Evolutionary conservation across 371 early-diverging fungal genomes (phyloP), one percentile per base, ranked within the genome.

Genomic region (Basidiobolus meristosporus): DNA sequence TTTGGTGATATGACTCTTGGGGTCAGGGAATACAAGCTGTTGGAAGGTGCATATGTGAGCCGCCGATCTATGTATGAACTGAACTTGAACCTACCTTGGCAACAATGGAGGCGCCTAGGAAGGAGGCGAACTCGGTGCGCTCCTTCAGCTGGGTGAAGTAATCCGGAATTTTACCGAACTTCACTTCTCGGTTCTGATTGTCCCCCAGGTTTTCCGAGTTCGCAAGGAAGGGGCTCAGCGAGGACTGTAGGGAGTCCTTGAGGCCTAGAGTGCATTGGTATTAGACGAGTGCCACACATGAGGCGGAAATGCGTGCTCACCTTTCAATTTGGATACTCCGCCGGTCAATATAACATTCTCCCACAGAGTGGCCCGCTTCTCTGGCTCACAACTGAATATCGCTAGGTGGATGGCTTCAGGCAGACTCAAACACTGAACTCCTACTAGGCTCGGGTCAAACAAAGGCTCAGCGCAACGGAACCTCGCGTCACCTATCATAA

Each of bases 311-410:
- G 20, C 6, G 17, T n/a, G 11, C 39, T 2, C 39, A 63, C 73
- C 75, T 51, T 56, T 58, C n/a, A 72, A 32, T 23, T 53, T 47
- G 28, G 51, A 51, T 16, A 50, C 47, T 0, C 83, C 88, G 18
- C 88, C 88, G 0, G 79, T 72, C 6, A 83, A 36, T 9, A 75
- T 60, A 15, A 87, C 64, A 42, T 65, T 68, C 48, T 91, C 92
- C 85, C 84, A 88, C 21, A 91, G 52, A 23, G 60, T 51, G 20
- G 70, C 63, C 32, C 89, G 69, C 43, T 72, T 77, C 36, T 83
- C 87, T 1, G 76, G 64, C 40, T 91, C 90, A 43, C 78, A 71
- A 11, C 62, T 62, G 30, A 64, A 62, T 31, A 76, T 65, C 1
- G 72, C 65, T 17, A 72, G 53, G 22, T 71, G 62, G 41, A 84